phyloP scores from a whole-genome alignment of 495 filamentous ascomycete genomes.

The Recurvomyces mirabilis region DNA sequence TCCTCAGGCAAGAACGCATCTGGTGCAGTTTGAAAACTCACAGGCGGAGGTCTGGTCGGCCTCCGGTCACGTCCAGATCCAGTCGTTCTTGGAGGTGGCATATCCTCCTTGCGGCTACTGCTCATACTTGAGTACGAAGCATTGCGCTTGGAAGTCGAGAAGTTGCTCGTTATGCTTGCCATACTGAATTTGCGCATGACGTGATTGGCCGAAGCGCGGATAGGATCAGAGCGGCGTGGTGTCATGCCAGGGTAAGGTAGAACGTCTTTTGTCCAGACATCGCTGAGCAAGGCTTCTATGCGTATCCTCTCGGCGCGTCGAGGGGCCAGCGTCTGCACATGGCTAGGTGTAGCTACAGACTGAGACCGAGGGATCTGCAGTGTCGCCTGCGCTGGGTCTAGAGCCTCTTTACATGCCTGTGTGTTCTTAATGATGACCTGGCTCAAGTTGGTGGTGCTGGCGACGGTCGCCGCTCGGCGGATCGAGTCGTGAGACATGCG shows the following conservation, averaged over 20 bases:
- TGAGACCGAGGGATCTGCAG: conserved; percentile 55
- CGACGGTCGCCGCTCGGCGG: conserved; percentile 59
- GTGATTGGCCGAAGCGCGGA: conserved; percentile 60
- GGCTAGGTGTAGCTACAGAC: conserved; percentile 55
- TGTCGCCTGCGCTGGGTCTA: conserved; percentile 31
- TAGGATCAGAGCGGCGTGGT: conserved; percentile 49
- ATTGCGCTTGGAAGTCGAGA: conserved; percentile 45
- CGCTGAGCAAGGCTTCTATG: conserved; percentile 59
- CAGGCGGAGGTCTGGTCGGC: conserved; percentile 9
- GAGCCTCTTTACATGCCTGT: conserved; percentile 49
- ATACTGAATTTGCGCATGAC: conserved; percentile 77
- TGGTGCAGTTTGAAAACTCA: conserved; percentile 21
- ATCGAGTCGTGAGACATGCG: conserved; percentile 52
- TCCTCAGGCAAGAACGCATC: conserved; percentile 32
- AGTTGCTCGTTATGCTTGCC: conserved; percentile 53
- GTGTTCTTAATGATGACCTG: conserved; percentile 90
- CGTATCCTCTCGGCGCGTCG: conserved; percentile 64
- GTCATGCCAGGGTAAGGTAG: conserved; percentile 82
- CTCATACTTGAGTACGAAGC: conserved; percentile 37
- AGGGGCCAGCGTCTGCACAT: conserved; percentile 50
- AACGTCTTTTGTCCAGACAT: conserved; percentile 75
- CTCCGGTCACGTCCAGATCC: background rate
- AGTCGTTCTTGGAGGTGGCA: conserved; percentile 7
- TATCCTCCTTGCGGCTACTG: conserved; percentile 22
- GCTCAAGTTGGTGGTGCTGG: conserved; percentile 47